A percentile compares a stretch with the other conserved stretches of the same genome.
Conservation (phyloP, 192 early-diverging fungal genomes). For the Coemansia sp. region DNA sequence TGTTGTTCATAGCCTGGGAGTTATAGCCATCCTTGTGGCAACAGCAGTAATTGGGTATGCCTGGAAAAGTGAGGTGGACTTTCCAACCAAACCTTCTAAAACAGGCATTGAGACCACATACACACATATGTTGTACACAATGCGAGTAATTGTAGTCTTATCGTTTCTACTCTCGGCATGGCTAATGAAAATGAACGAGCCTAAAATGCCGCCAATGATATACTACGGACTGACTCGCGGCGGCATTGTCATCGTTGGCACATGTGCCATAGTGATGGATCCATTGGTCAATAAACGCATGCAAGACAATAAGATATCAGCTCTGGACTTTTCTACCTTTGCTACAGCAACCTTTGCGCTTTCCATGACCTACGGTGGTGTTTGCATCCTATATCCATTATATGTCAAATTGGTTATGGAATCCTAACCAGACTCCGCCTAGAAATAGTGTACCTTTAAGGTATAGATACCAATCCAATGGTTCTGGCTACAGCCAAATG, state of each 20-base stretch:
- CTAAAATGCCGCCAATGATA: neutral
- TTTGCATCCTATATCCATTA: neutral
- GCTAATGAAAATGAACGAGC: neutral
- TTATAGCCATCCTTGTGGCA: neutral
- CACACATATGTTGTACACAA: neutral
- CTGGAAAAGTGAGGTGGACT: neutral
- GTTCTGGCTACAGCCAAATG: neutral
- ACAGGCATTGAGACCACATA: neutral
- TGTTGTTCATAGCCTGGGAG: neutral
- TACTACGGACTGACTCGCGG: conserved; percentile 8
- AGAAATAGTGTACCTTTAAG: too few relatives aligned
- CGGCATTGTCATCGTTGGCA: neutral
- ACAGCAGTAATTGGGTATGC: neutral
- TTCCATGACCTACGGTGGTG: neutral
- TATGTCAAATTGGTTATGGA: neutral
- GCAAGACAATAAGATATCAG: neutral
- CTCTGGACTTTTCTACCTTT: neutral
- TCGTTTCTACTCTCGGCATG: neutral
- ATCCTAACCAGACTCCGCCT: too few relatives aligned
- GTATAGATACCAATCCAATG: neutral
- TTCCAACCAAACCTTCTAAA: neutral
- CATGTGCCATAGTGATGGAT: neutral
- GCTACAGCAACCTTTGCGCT: neutral
- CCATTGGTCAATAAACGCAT: neutral
- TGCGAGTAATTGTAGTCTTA: neutral